A percentile compares a stretch with the other conserved stretches of the same genome.
These are phyloP conservation scores for Triticum turgidum DNA, from an alignment of 176 grass and related monocot genomes.

Conservation along the genomic window DNA sequence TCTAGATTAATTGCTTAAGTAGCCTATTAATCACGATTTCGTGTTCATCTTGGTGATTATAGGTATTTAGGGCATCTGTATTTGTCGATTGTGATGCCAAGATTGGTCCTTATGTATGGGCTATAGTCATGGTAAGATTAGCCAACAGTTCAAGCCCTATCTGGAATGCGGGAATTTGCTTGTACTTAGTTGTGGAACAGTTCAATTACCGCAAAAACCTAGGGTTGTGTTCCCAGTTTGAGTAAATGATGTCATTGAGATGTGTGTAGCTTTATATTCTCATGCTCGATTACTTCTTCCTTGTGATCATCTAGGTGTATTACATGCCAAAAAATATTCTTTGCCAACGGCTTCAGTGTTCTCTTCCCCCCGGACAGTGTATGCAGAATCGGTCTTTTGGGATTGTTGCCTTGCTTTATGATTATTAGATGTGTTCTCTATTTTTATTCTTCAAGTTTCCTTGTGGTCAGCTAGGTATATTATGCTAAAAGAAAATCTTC, in stretches of 20 bases:
- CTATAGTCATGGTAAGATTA: neutral
- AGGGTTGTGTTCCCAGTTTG: neutral
- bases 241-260: neutral
- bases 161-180: neutral
- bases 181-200: neutral
- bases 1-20: neutral
- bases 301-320: neutral
- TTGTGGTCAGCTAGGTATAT: neutral
- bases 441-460: neutral
- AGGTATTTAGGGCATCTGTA: neutral
- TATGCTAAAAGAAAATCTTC: neutral
- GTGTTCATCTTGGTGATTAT: neutral
- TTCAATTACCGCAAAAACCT: neutral
- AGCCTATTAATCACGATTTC: neutral
- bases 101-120: neutral
- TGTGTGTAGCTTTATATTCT: neutral
- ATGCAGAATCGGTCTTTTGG: neutral
- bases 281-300: neutral
- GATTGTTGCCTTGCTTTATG: neutral
- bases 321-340: neutral
- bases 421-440: neutral
- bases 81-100: neutral
- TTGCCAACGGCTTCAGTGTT: neutral
- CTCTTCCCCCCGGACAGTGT: neutral
- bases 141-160: neutral